Evolutionary conservation across 2,329 filamentous ascomycete species (phyloP), one percentile per base, ranked within the genome.

Genomic region (Hypoxylon sp.): DNA sequence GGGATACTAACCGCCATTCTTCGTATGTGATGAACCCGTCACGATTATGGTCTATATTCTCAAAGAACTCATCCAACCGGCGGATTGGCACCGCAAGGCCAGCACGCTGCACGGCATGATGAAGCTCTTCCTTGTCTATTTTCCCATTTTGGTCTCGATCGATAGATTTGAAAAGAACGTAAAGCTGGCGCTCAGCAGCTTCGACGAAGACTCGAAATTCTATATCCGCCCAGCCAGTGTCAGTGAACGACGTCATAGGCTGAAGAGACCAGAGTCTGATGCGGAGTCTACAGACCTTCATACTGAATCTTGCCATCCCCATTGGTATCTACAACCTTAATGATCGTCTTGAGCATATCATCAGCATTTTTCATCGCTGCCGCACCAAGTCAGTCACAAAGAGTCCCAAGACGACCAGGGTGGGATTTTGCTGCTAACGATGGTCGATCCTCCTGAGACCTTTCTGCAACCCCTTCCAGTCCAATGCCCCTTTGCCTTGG

Each of bases 121-220:
- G 89, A 52, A 99, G 86, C 83, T 98, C 95, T n/a, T 85, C 84
- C 80, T 93, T 94, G 76, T 97, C 93, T 67, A 99, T 86, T 78
- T 91, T 92, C 44, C 95, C 95, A 79, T 97, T 92, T 70, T 90
- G 85, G 79, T 98, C 91, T 72, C 87, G 88, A 79, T 99, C 96
- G 76, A 99, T 98, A 70, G 88, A 90, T 74, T 89, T 87, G 82
- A 99, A 99, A 21, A 99, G 88, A 59, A 87, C 80, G 79, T 89
- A 91, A 11, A 99, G 88, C 79, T 98, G 91, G 67, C 88, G 88
- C 80, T 99, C 96, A 46, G 96, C 94, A 65, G 92, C 88, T 75
- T 94, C 88, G 77, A 98, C 93, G 77, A 98, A 98, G 46, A 85
- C 86, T 71, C 91, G 91, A 77, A 99, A 99, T 83, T 99, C 96